These are phyloP conservation scores for Bruguiera parviflora DNA, from an alignment of 345 rosid genomes.

Conservation along the genomic window DNA sequence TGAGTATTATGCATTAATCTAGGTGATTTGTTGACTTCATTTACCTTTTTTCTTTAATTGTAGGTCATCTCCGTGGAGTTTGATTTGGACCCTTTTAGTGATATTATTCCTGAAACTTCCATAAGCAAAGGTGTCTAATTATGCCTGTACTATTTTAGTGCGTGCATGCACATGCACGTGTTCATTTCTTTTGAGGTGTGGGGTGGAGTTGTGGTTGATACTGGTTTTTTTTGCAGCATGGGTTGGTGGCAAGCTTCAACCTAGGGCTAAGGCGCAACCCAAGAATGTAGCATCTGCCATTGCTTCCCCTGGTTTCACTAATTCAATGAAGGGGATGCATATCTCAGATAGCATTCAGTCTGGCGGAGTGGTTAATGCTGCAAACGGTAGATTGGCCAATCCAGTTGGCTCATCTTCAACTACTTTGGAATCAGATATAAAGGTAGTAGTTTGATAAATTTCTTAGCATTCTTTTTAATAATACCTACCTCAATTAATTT, in stretches of 20 bases:
- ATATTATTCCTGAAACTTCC: conserved; percentile 23
- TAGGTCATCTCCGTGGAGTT: conserved; percentile 5
- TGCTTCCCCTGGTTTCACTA: not conserved
- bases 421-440: conserved; percentile 34
- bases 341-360: conserved; percentile 5
- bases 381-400: conserved; percentile 1
- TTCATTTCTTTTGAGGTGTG: not conserved
- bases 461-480: conserved; percentile 11
- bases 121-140: conserved; percentile 30
- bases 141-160: not conserved
- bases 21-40: not conserved
- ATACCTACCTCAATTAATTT: conserved; percentile 15
- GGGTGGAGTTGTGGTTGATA: not conserved
- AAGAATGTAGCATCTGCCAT: conserved; percentile 12
- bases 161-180: not conserved
- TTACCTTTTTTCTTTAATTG: not conserved
- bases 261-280: conserved; percentile 14
- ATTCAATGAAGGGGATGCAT: not conserved
- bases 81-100: conserved; percentile 30
- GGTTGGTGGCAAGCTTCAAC: conserved; percentile 29
- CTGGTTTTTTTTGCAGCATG: conserved; percentile 8
- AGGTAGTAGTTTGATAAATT: not conserved
- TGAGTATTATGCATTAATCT: too few relatives aligned
- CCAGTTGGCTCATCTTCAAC: not conserved
- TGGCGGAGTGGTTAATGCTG: not conserved